These are phyloP conservation scores for Fusarium coicis DNA, from an alignment of 2,329 filamentous ascomycete genomes.

Conservation along the genomic window DNA sequence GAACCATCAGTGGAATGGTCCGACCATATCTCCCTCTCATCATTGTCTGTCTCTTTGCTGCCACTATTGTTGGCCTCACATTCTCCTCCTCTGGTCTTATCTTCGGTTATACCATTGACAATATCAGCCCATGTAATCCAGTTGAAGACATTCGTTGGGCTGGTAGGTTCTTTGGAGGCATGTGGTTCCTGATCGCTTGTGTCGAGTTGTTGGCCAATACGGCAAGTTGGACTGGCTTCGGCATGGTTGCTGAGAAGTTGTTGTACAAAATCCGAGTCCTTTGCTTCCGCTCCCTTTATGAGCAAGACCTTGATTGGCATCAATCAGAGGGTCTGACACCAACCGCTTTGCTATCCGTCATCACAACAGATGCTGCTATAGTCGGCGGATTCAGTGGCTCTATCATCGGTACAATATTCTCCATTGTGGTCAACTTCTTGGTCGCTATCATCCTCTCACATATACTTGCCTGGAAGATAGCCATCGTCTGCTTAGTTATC, in stretches of 20 bases:
- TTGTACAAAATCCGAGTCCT: constrained; percentile 71
- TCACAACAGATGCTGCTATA: constrained; percentile 75
- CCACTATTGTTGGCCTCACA: constrained; percentile 65
- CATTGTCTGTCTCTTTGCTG: constrained; percentile 54
- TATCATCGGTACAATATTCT: constrained; percentile 75
- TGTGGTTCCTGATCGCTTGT: constrained; percentile 65
- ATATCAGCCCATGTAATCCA: constrained; percentile 59
- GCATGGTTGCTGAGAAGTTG: constrained; percentile 67
- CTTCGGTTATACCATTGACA: constrained; percentile 55
- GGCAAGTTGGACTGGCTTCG: constrained; percentile 64
- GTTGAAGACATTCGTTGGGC: constrained; percentile 50
- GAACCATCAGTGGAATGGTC: constrained; percentile 50
- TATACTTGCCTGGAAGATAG: constrained; percentile 80
- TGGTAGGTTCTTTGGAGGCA: constrained; percentile 62
- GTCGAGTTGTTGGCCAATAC: constrained; percentile 64
- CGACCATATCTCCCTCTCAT: constrained; percentile 54
- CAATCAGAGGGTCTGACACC: constrained; percentile 72
- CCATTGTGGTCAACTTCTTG: constrained; percentile 74
- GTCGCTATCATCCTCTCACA: constrained; percentile 75
- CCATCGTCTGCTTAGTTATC: constrained; percentile 74
- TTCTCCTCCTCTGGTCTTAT: constrained; percentile 66
- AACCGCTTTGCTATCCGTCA: constrained; percentile 70
- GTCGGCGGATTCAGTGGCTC: constrained; percentile 76
- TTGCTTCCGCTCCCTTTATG: constrained; percentile 72
- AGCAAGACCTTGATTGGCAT: constrained; percentile 77